phyloP scores from a whole-genome alignment of 2,329 filamentous ascomycete genomes.

The Fonsecaea multimorphosa region DNA sequence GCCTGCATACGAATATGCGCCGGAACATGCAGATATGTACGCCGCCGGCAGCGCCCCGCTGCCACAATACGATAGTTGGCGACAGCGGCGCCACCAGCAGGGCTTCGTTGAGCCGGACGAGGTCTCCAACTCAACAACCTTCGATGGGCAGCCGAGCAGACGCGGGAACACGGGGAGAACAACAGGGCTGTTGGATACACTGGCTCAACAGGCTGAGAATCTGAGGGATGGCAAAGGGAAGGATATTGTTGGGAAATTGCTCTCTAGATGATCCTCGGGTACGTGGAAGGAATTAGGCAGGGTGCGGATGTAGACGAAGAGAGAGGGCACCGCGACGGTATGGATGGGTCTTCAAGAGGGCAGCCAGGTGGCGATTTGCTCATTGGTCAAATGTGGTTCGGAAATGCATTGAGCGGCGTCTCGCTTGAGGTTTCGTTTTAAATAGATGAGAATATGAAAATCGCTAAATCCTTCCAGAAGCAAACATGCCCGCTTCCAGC shows the following conservation, averaged over 20 bases:
- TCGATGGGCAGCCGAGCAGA: background rate
- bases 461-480: too few relatives aligned
- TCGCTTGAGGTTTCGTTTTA: background rate
- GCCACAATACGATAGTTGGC: background rate
- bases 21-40: background rate
- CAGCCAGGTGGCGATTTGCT: background rate
- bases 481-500: too few relatives aligned
- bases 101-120: constrained; percentile 25
- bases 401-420: background rate
- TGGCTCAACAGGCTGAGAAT: constrained; percentile 13
- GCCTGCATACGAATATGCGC: background rate
- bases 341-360: background rate
- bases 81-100: background rate
- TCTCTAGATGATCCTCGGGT: constrained; percentile 12
- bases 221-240: constrained; percentile 19
- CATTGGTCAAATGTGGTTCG: background rate
- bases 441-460: too few relatives aligned
- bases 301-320: background rate
- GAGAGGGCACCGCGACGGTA: background rate
- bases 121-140: constrained; percentile 1
- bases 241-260: constrained; percentile 19
- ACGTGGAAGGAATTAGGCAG: background rate
- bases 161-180: background rate
- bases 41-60: background rate
- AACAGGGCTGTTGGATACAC: constrained; percentile 4